Base-by-base conservation (phyloP, 2,329 filamentous ascomycete species). In the Fonsecaea erecta region DNA sequence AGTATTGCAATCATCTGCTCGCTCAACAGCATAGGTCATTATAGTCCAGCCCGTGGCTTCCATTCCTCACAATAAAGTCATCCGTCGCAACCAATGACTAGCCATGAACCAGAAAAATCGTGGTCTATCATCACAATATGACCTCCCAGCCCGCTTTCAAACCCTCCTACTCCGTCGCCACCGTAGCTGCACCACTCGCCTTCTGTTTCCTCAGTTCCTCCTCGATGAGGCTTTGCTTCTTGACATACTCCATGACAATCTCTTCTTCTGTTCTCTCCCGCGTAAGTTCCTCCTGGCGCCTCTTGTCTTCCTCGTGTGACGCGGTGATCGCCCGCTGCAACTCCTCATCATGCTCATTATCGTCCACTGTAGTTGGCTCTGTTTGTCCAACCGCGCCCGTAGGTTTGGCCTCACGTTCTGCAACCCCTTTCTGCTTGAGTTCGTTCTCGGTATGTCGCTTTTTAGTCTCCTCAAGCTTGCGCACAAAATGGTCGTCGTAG, bases 181-280 rank as follows among this genome's bases (percentile, higher is more conserved):
- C 24, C 58, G 34, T 26, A n/a, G 37, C 46, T 4, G 7, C 46
- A 6, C 8, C 18, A 46, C 62, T 58, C 32, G 12, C 26, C 43
- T 60, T 58, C 30, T 55, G 26, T 21, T 67, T 52, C 64, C 65
- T 64, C 69, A 81, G 77, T 74, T 88, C 82, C 69, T 88, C 88
- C 77, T 94, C 91, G 0, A 85, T 82, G 48, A 92, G 74, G 75
- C 89, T 92, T 79, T 93, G 89, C 79, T 88, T 90, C 81, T 89
- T 90, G 46, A 92, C 84, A 75, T 91, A 92, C 72, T 92, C 89
- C 74, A 93, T 76, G 8, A 93, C 85, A 64, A 90, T 86, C 62
- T 92, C 86, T 74, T 93, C 90, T 73, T 93, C 90, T 0, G 82
- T 85, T 72, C 77, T 81, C 61, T 73, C 73, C 65, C 65, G 73